These are phyloP conservation scores for Candida albicans DNA, from an alignment of 1,139 yeast genomes.

Conservation along the genomic window DNA sequence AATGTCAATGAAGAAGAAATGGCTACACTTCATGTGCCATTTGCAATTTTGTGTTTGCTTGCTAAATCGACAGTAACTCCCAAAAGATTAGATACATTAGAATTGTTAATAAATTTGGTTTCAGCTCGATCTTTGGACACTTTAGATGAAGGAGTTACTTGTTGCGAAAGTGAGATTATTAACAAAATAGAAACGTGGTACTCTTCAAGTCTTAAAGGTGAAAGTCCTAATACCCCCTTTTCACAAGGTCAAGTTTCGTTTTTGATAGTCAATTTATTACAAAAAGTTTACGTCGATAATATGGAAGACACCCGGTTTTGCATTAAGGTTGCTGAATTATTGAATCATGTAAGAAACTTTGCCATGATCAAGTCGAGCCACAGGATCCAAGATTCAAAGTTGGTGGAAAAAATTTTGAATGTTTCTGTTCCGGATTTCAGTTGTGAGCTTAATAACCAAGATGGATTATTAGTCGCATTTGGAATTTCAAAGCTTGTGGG, in stretches of 20 bases:
- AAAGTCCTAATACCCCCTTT: conserved; percentile 33
- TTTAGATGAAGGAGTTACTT: conserved; percentile 20
- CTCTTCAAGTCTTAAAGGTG: conserved; percentile 4
- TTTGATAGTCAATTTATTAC: conserved; percentile 35
- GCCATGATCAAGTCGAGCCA: conserved; percentile 39
- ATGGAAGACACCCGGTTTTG: conserved; percentile 14
- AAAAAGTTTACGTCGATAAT: conserved; percentile 31
- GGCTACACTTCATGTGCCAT: conserved; percentile 72
- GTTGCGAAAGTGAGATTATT: conserved; percentile 17
- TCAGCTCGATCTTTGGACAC: conserved; percentile 63
- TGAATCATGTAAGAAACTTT: conserved; percentile 34
- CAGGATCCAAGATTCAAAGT: conserved; percentile 6
- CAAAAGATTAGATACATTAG: conserved; percentile 37
- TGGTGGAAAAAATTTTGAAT: conserved; percentile 9
- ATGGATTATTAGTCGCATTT: conserved; percentile 33
- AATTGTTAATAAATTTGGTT: conserved; percentile 43
- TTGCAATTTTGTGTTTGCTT: conserved; percentile 53
- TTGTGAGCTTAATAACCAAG: conserved; percentile 1
- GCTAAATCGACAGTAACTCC: conserved; percentile 13
- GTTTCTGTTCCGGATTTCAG: conserved; percentile 5
- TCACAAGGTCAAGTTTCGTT: conserved; percentile 44
- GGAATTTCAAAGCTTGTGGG: conserved; percentile 49
- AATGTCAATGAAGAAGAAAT: conserved; percentile 85
- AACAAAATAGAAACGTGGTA: conserved; percentile 22
- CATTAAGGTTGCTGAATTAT: conserved; percentile 2